phyloP scores from a whole-genome alignment of 2,329 filamentous ascomycete genomes.

The Kalmusia sp. region DNA sequence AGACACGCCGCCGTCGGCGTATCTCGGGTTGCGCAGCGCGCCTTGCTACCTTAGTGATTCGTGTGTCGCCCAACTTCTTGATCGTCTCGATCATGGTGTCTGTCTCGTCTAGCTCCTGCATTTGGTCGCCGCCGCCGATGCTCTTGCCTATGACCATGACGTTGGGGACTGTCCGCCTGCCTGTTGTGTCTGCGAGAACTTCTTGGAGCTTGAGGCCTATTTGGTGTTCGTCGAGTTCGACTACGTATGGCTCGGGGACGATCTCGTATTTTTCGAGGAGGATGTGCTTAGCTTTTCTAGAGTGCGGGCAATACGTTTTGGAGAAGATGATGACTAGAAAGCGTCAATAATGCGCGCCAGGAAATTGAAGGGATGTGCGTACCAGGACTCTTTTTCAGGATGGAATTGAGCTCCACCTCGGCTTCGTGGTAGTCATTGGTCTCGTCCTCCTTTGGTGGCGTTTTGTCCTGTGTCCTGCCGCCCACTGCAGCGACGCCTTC shows the following conservation, averaged over 20 bases:
- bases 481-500: conserved; percentile 54
- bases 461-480: conserved; percentile 50
- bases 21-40: conserved; percentile 10
- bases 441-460: conserved; percentile 53
- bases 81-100: conserved; percentile 76
- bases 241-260: conserved; percentile 80
- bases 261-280: conserved; percentile 86
- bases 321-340: conserved; percentile 88
- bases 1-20: conserved; percentile 4
- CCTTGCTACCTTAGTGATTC: conserved; percentile 51
- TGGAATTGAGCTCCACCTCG: conserved; percentile 75
- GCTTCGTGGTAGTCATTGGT: conserved; percentile 68
- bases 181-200: conserved; percentile 74
- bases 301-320: conserved; percentile 90
- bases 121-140: conserved; percentile 89
- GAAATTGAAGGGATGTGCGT: conserved; percentile 30
- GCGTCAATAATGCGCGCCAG: conserved; percentile 14
- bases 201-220: conserved; percentile 77
- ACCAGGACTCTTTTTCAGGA: conserved; percentile 87
- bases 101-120: conserved; percentile 69
- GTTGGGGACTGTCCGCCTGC: conserved; percentile 88
- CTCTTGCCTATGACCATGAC: conserved; percentile 86
- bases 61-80: conserved; percentile 74
- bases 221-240: conserved; percentile 86
- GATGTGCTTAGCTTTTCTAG: conserved; percentile 82